Conservation (phyloP, 2,329 filamentous ascomycete genomes). For the Tolypocladium tundrense region DNA sequence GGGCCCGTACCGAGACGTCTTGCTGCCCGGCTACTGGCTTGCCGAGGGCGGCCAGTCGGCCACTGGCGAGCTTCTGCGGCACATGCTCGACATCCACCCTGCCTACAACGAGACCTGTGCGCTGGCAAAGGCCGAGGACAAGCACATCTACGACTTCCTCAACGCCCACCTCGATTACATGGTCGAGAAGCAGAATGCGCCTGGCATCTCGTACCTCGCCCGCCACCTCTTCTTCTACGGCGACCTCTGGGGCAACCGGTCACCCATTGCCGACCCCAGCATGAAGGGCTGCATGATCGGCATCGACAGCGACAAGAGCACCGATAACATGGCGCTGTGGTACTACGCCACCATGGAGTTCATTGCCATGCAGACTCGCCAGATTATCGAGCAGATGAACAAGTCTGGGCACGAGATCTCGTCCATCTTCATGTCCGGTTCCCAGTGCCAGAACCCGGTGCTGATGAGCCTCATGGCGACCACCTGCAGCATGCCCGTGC, state of each 20-base stretch:
- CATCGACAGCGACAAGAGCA: slow-evolving; percentile 73
- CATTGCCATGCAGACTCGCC: slow-evolving; percentile 90
- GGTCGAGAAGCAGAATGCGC: slow-evolving; percentile 56
- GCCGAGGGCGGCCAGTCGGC: slow-evolving; percentile 95
- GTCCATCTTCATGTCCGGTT: slow-evolving; percentile 98
- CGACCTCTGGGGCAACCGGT: slow-evolving; percentile 93
- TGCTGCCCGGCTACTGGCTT: slow-evolving; percentile 91
- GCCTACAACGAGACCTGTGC: slow-evolving; percentile 74
- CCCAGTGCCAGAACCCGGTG: slow-evolving; percentile 90
- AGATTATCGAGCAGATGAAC: slow-evolving; percentile 95
- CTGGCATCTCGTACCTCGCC: slow-evolving; percentile 72
- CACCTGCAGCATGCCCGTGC: slow-evolving; percentile 80
- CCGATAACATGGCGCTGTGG: slow-evolving; percentile 78
- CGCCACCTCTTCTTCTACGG: slow-evolving; percentile 99
- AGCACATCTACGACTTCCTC: slow-evolving; percentile 90
- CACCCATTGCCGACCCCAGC: slow-evolving; percentile 80
- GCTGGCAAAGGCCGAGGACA: slow-evolving; percentile 69
- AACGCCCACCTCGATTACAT: slow-evolving; percentile 78
- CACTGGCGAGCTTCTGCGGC: slow-evolving; percentile 86
- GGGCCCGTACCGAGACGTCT: slow-evolving; percentile 92
- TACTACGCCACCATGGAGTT: slow-evolving; percentile 98
- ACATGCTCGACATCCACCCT: slow-evolving; percentile 90
- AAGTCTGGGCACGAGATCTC: slow-evolving; percentile 73
- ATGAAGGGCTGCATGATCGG: slow-evolving; percentile 91
- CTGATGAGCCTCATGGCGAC: slow-evolving; percentile 88